Conservation (phyloP, 306 rosid species). For the Inga leiocalycina region DNA sequence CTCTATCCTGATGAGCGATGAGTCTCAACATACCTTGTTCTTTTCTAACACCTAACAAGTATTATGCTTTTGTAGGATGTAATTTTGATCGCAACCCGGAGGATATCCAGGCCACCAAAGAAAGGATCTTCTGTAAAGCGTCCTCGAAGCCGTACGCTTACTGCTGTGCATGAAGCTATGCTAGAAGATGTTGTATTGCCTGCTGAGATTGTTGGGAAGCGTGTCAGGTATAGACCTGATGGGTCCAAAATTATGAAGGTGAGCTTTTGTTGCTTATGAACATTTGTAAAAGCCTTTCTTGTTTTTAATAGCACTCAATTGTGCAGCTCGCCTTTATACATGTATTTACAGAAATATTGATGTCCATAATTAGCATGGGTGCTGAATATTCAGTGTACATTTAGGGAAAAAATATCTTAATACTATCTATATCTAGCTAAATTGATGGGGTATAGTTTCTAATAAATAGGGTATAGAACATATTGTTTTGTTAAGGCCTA, state of each 20-base stretch:
- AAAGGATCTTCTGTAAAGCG: constrained; percentile 86
- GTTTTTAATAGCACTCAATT: background rate
- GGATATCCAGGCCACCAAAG: constrained; percentile 88
- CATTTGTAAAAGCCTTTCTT: background rate
- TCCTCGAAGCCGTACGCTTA: constrained; percentile 83
- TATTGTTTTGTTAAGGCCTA: background rate
- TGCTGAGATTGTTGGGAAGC: constrained; percentile 94
- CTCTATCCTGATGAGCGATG: background rate
- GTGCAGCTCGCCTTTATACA: background rate
- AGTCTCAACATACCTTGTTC: background rate
- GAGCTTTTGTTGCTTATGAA: background rate
- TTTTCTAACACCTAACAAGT: background rate
- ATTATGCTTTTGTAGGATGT: constrained; percentile 53
- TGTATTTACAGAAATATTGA: background rate
- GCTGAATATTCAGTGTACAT: background rate
- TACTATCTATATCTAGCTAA: background rate
- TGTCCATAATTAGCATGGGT: background rate
- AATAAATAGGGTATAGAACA: background rate
- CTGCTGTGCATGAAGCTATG: constrained; percentile 89
- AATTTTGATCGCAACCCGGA: constrained; percentile 75
- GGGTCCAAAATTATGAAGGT: constrained; percentile 93
- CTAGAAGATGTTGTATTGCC: constrained; percentile 86
- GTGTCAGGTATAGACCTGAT: constrained; percentile 66
- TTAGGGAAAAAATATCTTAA: background rate
- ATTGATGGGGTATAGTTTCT: background rate